Conservation (phyloP, 176 grass and related monocot species). For the Oryza rufipogon region DNA sequence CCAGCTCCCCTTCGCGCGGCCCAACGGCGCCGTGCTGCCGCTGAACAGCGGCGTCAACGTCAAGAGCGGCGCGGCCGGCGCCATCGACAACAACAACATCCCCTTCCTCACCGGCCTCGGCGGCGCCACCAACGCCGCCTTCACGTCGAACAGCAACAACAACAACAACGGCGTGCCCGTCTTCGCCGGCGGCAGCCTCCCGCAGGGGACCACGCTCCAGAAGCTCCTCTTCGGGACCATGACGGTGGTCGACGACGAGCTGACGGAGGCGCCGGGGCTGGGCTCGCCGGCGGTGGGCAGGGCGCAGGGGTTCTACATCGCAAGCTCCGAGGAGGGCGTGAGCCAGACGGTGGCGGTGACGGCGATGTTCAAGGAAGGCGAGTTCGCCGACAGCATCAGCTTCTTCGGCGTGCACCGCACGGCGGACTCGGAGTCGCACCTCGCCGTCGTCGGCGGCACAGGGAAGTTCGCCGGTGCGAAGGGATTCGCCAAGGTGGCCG, state of each 20-base stretch:
- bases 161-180: conserved; percentile 40
- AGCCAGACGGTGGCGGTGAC: conserved; percentile 72
- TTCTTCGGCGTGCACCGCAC: conserved; percentile 79
- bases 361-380: conserved; percentile 61
- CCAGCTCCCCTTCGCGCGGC: conserved; percentile 64
- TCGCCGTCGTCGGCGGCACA: conserved; percentile 63
- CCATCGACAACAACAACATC: conserved; percentile 74
- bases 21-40: conserved; percentile 59
- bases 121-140: conserved; percentile 54
- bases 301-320: conserved; percentile 71
- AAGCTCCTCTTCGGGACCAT: conserved; percentile 67
- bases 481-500: conserved; percentile 64
- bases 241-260: conserved; percentile 80
- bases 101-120: conserved; percentile 75
- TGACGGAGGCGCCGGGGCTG: conserved; percentile 59
- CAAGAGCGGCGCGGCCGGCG: conserved; percentile 48
- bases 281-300: conserved; percentile 50
- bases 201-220: conserved; percentile 63
- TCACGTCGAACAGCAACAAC: conserved; percentile 16
- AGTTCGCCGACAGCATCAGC: conserved; percentile 64
- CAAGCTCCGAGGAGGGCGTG: conserved; percentile 62
- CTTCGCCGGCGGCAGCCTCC: conserved; percentile 64
- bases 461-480: conserved; percentile 56
- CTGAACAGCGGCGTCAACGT: conserved; percentile 62
- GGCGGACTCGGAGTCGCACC: conserved; percentile 65